Evolutionary conservation across 192 early-diverging fungal genomes (phyloP).

Genomic region (Pilaira anomala): DNA sequence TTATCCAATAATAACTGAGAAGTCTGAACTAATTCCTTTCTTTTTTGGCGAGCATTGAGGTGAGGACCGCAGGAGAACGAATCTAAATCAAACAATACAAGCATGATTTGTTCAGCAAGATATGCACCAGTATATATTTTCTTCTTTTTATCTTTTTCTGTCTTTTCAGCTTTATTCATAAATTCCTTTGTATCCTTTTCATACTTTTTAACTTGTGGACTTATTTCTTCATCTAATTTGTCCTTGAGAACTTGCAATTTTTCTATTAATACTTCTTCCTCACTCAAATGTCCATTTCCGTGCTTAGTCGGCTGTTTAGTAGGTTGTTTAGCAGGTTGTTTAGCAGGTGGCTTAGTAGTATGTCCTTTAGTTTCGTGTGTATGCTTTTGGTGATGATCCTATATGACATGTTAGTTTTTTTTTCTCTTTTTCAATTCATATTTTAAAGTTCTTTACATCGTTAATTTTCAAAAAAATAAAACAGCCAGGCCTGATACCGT

Average conservation of each 20-base stretch:
- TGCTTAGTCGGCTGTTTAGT: neutral
- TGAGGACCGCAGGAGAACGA: neutral
- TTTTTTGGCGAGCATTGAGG: neutral
- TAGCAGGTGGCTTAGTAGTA: neutral
- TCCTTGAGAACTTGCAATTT: neutral
- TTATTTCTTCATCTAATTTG: neutral
- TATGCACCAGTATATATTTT: neutral
- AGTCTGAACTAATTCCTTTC: neutral
- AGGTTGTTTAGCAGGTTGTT: neutral
- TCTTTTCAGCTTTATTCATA: neutral
- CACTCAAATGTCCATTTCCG: no score
- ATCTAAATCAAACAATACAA: conserved; percentile 14
- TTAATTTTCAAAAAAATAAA: neutral
- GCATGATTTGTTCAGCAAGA: conserved; percentile 13
- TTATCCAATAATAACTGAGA: conserved; percentile 8
- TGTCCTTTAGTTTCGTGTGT: neutral
- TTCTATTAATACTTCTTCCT: neutral
- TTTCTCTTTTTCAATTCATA: neutral
- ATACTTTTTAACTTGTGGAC: conserved; percentile 5
- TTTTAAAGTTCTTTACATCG: no score
- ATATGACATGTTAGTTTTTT: neutral
- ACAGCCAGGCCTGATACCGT: conserved; percentile 4
- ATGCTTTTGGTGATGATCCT: neutral
- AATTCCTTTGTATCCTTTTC: conserved; percentile 2
- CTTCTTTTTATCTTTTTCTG: conserved; percentile 7